Base-by-base conservation (phyloP, 2,329 filamentous ascomycete genomes). In the Nannizziopsis arthrosporioides region DNA sequence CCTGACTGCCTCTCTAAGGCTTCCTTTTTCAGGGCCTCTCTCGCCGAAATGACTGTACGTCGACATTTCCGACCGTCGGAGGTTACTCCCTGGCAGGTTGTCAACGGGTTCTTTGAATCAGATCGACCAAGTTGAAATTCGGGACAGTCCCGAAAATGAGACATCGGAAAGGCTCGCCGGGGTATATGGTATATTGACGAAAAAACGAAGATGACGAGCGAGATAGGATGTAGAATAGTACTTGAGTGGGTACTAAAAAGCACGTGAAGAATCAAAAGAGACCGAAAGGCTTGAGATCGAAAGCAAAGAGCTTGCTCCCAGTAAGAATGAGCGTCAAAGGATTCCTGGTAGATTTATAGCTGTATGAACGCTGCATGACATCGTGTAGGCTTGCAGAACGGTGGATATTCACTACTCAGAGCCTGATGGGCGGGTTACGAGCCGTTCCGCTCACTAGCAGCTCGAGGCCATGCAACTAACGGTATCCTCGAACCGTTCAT, bases 1-100 rank as follows among this genome's bases (percentile, higher is more conserved):
- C 52, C 44, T 39, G 50, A 53, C 59, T 52, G 52, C 56, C 51
- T 55, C 10, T 35, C 36, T 5, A 36, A 19, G 5, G 19, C 35
- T 36, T 32, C 44, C n/a, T 40, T 47, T 51, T 42, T 43, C 4
- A 19, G 10, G 8, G 31, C 40, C 19, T 48, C 40, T 17, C 39
- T 44, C 3, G 76, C 71, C 34, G 51, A 41, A 14, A 46, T 37
- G 32, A 94, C 70, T 5, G 81, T 72, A 44, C 87, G 78, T 54
- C 90, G 80, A 69, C 92, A 98, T 9, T 86, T 84, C 43, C 81
- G 76, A n/a, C 92, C 92, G 56, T 74, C 79, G 22, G 80, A 75
- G 3, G 88, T 95, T 54, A 96, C 78, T 50, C 92, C 92, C 68
- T 82, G 81, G 68, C 92, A 98, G 63, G 89, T 95, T 14, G 81